These are phyloP conservation scores for Madurella mycetomatis DNA, from an alignment of 2,329 filamentous ascomycete species.

Conservation along the genomic window DNA sequence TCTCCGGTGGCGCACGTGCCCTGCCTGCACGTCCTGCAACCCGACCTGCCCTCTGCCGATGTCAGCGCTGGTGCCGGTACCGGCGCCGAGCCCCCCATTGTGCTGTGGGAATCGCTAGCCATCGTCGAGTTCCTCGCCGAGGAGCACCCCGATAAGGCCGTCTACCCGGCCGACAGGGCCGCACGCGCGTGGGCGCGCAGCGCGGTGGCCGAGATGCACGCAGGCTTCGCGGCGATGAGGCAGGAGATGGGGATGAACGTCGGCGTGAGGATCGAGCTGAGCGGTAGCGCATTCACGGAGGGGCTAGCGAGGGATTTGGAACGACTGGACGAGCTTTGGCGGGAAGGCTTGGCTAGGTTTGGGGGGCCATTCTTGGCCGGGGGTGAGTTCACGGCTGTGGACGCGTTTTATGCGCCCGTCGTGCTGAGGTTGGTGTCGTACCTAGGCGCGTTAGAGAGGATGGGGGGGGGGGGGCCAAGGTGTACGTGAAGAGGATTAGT, in stretches of 20 bases:
- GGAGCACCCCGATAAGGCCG: slow-evolving; percentile 31
- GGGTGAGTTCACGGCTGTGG: slow-evolving; percentile 34
- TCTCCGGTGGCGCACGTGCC: slow-evolving; percentile 42
- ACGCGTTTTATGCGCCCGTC: slow-evolving; percentile 41
- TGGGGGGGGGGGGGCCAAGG: slow-evolving; percentile 29
- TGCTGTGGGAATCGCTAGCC: slow-evolving; percentile 45
- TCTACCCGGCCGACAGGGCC: slow-evolving; percentile 38
- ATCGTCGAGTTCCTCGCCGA: slow-evolving; percentile 47
- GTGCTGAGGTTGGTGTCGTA: slow-evolving; percentile 39
- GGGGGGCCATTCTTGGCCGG: slow-evolving; percentile 41
- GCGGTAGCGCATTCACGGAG: slow-evolving; percentile 22
- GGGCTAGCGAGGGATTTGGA: slow-evolving; percentile 34
- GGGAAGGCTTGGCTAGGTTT: slow-evolving; percentile 36
- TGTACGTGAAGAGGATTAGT: slow-evolving; percentile 34
- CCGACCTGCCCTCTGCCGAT: not conserved
- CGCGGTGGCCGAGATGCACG: slow-evolving; percentile 45
- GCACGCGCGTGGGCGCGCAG: slow-evolving; percentile 41
- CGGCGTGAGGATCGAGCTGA: slow-evolving; percentile 34
- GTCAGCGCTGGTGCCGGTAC: not conserved
- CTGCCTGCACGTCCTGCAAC: slow-evolving; percentile 32
- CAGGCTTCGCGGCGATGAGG: slow-evolving; percentile 39
- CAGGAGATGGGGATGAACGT: slow-evolving; percentile 42
- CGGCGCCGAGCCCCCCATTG: slow-evolving; percentile 20
- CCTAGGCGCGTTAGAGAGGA: slow-evolving; percentile 25
- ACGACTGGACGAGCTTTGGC: slow-evolving; percentile 36